These are phyloP conservation scores for Begonia loranthoides DNA, from an alignment of 306 rosid genomes.

Conservation along the genomic window DNA sequence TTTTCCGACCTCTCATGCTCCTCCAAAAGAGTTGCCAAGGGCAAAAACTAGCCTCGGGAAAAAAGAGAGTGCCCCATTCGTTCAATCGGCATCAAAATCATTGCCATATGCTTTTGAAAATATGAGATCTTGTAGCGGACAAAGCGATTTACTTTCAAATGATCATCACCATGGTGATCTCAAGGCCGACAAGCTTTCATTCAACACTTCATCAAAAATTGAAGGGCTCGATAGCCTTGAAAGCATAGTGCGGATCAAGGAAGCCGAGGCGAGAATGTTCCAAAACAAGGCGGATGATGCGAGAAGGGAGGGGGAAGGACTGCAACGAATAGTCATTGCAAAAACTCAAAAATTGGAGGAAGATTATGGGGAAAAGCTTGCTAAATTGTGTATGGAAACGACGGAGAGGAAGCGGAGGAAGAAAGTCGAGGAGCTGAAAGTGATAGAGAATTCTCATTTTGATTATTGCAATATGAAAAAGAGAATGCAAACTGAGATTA, in stretches of 20 bases:
- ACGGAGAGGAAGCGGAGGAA: constrained; percentile 57
- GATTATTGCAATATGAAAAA: constrained; percentile 78
- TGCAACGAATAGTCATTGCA: constrained; percentile 42
- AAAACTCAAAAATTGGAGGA: constrained; percentile 61
- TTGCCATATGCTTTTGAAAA: constrained; percentile 37
- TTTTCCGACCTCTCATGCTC: constrained; percentile 34
- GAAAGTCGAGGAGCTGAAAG: constrained; percentile 76
- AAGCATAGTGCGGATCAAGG: constrained; percentile 79
- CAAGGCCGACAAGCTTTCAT: constrained; percentile 13
- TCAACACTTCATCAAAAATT: too few species aligned
- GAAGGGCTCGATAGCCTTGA: constrained; percentile 29
- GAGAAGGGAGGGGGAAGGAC: constrained; percentile 74
- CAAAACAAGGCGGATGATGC: constrained; percentile 95
- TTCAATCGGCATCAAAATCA: constrained; percentile 35
- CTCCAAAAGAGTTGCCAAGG: constrained; percentile 36
- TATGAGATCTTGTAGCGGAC: constrained; percentile 35
- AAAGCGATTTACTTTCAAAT: constrained; percentile 4
- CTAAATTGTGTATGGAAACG: constrained; percentile 57
- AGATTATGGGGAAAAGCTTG: constrained; percentile 56
- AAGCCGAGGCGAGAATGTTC: constrained; percentile 92
- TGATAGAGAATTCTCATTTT: constrained; percentile 54
- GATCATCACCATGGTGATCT: constrained; percentile 38
- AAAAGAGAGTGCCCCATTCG: constrained; percentile 14
- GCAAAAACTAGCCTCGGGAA: background rate
- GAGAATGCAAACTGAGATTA: constrained; percentile 85